These are phyloP conservation scores for Phytophthora quininea DNA, from an alignment of 352 stramenopile species.

Conservation along the genomic window DNA sequence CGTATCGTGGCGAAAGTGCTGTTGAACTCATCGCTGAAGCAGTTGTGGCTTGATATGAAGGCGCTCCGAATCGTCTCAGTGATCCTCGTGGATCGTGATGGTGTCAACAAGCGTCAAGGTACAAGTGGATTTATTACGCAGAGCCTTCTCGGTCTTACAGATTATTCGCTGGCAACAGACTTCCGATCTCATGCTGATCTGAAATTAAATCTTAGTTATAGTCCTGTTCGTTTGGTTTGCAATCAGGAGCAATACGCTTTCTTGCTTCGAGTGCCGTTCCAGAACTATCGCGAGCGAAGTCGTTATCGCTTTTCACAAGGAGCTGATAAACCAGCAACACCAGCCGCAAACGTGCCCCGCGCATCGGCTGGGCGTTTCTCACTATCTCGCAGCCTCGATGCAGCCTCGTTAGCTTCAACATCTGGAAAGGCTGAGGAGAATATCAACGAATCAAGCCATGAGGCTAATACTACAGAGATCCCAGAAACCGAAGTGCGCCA, in stretches of 20 bases:
- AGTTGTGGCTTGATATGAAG: conserved; percentile 69
- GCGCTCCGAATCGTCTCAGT: conserved; percentile 77
- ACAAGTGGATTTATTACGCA: conserved; percentile 59
- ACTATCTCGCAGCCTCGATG: conserved; percentile 31
- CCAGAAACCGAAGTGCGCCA: conserved; percentile 59
- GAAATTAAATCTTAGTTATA: conserved; percentile 59
- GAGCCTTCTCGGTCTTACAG: conserved; percentile 75
- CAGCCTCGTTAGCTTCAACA: conserved; percentile 15
- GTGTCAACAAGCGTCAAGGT: conserved; percentile 31
- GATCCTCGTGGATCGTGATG: conserved; percentile 64
- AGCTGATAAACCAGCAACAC: conserved; percentile 17
- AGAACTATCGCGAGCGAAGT: conserved; percentile 75
- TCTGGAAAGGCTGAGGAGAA: conserved; percentile 40
- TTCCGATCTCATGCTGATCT: conserved; percentile 65
- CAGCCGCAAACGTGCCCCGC: background rate
- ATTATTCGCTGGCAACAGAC: conserved; percentile 61
- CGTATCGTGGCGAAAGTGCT: conserved; percentile 83
- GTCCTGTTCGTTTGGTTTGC: conserved; percentile 76
- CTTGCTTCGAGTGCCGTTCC: conserved; percentile 70
- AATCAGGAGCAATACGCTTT: conserved; percentile 88
- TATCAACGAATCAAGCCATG: conserved; percentile 37
- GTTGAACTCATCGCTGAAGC: conserved; percentile 81
- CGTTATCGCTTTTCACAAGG: conserved; percentile 46
- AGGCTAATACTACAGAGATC: conserved; percentile 34
- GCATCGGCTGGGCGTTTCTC: conserved; percentile 34